These are phyloP conservation scores for Stephania yunnanensis DNA, from an alignment of 164 flowering plant species.

Conservation along the genomic window DNA sequence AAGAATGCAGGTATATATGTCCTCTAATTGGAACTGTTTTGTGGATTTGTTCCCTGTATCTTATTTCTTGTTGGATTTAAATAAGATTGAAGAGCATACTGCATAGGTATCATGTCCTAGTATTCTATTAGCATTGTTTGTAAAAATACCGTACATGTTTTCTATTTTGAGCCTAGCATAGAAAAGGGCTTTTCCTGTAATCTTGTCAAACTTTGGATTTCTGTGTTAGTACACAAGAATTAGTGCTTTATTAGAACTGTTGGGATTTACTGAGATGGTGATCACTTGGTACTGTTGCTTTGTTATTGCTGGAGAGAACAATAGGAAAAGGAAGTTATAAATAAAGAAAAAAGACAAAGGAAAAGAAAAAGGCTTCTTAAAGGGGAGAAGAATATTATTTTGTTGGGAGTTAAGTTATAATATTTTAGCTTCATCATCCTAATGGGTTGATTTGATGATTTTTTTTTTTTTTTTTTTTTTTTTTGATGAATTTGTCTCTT, in stretches of 20 bases:
- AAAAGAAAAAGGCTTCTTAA: no score
- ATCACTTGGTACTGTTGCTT: no score
- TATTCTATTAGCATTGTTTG: no score
- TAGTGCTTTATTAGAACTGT: not conserved
- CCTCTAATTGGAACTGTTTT: constrained; percentile 6
- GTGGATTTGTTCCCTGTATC: constrained; percentile 5
- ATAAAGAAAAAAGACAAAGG: no score
- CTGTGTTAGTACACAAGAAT: not conserved
- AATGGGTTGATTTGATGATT: no score
- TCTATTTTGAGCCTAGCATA: no score
- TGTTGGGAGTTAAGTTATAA: not conserved
- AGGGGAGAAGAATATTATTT: no score
- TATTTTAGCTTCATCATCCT: no score
- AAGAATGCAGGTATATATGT: constrained; percentile 32
- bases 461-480: no score
- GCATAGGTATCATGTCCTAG: not conserved
- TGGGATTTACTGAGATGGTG: no score
- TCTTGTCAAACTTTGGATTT: not conserved
- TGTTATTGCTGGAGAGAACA: not conserved
- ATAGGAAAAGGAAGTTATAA: not conserved
- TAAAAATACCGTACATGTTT: no score
- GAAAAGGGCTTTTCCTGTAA: not conserved
- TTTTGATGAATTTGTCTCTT: no score
- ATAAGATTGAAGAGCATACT: constrained; percentile 9
- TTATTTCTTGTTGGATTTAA: constrained; percentile 8